These are phyloP conservation scores for Diaporthe ilicicola DNA, from an alignment of 2,329 filamentous ascomycete species.

Conservation along the genomic window DNA sequence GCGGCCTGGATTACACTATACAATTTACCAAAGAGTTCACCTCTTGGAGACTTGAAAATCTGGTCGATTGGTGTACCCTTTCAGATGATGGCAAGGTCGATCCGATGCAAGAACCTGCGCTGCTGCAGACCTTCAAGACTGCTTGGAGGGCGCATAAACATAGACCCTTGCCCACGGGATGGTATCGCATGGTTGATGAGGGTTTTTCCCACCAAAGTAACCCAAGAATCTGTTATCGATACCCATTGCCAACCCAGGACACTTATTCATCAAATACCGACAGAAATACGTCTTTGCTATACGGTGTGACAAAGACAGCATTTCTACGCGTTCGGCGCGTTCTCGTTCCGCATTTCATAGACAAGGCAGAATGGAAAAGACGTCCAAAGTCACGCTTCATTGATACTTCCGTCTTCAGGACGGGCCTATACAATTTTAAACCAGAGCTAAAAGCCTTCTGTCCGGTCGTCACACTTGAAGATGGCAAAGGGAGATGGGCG, in stretches of 20 bases:
- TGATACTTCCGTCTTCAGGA: not conserved
- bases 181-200: not conserved
- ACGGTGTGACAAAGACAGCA: not conserved
- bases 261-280: not conserved
- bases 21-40: not conserved
- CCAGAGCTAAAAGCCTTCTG: not conserved
- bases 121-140: not conserved
- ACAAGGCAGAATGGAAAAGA: too few species aligned
- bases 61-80: not conserved
- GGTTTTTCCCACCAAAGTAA: not conserved
- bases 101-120: not conserved
- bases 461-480: not conserved
- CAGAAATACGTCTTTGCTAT: not conserved
- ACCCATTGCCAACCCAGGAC: not conserved
- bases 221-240: not conserved
- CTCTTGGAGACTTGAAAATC: not conserved
- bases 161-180: not conserved
- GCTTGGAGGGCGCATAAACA: not conserved
- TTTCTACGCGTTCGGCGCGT: not conserved
- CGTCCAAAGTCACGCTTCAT: accelerated
- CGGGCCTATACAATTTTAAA: not conserved
- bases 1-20: not conserved
- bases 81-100: not conserved
- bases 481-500: not conserved
- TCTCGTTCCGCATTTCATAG: not conserved